Percentiles rank a stretch among this genome's conserved stretches.
These are phyloP conservation scores for Pezicula rhizophila DNA, from an alignment of 2,329 filamentous ascomycete genomes.

Conservation along the genomic window DNA sequence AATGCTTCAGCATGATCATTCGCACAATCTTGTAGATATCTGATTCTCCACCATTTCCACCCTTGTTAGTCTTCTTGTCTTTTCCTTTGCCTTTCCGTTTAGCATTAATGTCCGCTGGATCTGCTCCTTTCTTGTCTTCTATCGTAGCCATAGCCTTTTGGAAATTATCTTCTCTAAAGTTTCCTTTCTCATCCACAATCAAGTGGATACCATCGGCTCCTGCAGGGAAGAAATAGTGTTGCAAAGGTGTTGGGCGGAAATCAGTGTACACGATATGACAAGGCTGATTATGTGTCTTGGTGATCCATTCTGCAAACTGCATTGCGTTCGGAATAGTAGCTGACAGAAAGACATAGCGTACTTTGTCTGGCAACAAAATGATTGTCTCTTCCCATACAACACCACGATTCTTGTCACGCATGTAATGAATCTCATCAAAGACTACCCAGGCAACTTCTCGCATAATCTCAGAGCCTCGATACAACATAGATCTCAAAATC, in stretches of 20 bases:
- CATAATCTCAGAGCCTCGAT: conserved; percentile 98
- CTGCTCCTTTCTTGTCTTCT: conserved; percentile 78
- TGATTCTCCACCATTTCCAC: conserved; percentile 63
- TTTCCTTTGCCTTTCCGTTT: conserved; percentile 83
- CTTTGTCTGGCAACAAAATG: conserved; percentile 95
- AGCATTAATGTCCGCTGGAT: conserved; percentile 71
- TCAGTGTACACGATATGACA: conserved; percentile 99
- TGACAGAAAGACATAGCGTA: conserved; percentile 95
- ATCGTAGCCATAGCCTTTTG: conserved; percentile 91
- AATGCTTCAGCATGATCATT: conserved; percentile 97
- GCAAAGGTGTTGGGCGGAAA: conserved; percentile 90
- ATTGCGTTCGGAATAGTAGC: conserved; percentile 98
- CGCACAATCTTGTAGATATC: conserved; percentile 97
- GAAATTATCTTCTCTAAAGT: conserved; percentile 96
- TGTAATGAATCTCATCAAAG: conserved; percentile 98
- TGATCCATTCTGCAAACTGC: conserved; percentile 99
- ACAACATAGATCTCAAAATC: conserved; percentile 97
- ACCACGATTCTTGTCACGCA: conserved; percentile 88
- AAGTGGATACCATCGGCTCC: conserved; percentile 90
- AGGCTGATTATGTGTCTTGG: conserved; percentile 93
- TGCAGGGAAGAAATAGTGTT: conserved; percentile 95
- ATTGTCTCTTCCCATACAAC: conserved; percentile 99
- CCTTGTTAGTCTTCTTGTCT: conserved; percentile 87
- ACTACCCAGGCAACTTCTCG: conserved; percentile 97
- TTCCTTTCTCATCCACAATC: conserved; percentile 93